These are phyloP conservation scores for Lophiostoma macrostomum DNA, from an alignment of 495 filamentous ascomycete species.

Conservation along the genomic window DNA sequence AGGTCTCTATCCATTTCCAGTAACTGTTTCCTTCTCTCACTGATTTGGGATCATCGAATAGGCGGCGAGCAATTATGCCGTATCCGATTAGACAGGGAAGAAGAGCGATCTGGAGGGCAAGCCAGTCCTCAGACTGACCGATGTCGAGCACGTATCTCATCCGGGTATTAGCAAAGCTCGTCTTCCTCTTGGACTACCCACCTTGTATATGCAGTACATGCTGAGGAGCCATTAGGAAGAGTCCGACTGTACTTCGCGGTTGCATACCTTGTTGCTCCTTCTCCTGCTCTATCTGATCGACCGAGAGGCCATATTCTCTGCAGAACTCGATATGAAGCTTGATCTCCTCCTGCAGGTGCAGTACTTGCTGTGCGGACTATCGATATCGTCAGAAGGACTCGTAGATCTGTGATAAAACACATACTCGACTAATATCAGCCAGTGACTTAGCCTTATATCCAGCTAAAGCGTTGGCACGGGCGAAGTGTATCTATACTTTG, in stretches of 20 bases:
- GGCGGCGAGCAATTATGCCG: conserved; percentile 65
- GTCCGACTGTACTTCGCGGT: background rate
- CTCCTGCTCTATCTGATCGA: conserved; percentile 65
- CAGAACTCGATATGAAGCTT: conserved; percentile 78
- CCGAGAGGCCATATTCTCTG: conserved; percentile 71
- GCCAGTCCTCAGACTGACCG: conserved; percentile 79
- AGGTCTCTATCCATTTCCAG: conserved; percentile 87
- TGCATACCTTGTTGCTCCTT: conserved; percentile 69
- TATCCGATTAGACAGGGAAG: conserved; percentile 88
- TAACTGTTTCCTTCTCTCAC: conserved; percentile 70
- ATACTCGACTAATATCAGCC: conserved; percentile 58
- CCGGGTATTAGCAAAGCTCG: background rate
- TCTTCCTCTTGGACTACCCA: conserved; percentile 22
- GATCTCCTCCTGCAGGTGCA: conserved; percentile 75
- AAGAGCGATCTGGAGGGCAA: conserved; percentile 76
- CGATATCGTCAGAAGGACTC: conserved; percentile 30
- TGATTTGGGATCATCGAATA: conserved; percentile 56
- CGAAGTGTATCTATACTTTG: conserved; percentile 68
- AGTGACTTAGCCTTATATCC: conserved; percentile 76
- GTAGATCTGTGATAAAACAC: conserved; percentile 37
- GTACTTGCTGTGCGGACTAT: conserved; percentile 67
- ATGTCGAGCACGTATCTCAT: conserved; percentile 80
- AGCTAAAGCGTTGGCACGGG: conserved; percentile 76
- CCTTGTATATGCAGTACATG: conserved; percentile 70
- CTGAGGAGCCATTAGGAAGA: conserved; percentile 35